A percentile compares a stretch with the other conserved stretches of the same genome.
Evolutionary conservation across 805 yeast species (phyloP).

Genomic region (Ogataea paraovalis): DNA sequence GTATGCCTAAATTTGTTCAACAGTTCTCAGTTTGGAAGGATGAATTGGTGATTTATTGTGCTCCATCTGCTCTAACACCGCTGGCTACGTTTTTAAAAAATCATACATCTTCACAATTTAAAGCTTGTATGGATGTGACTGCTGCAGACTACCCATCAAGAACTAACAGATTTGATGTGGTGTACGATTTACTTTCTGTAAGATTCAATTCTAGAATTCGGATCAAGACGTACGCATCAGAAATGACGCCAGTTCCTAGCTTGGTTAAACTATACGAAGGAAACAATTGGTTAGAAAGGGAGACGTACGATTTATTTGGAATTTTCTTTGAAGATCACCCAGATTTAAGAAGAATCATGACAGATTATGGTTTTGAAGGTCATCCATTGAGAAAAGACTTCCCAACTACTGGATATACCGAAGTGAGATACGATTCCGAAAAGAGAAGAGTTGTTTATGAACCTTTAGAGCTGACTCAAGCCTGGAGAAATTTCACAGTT

Average conservation of each 20-base stretch:
- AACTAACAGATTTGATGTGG: slow-evolving; percentile 81
- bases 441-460: slow-evolving; percentile 86
- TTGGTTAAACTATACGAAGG: slow-evolving; percentile 70
- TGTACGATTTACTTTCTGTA: slow-evolving; percentile 74
- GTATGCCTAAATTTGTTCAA: slow-evolving; percentile 78
- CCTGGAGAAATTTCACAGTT: slow-evolving; percentile 85
- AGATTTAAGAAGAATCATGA: slow-evolving; percentile 82
- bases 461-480: slow-evolving; percentile 88
- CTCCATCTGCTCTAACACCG: slow-evolving; percentile 74
- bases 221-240: slow-evolving; percentile 85
- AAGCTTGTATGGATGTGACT: slow-evolving; percentile 73
- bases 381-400: slow-evolving; percentile 89
- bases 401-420: slow-evolving; percentile 91
- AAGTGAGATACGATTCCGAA: slow-evolving; percentile 86
- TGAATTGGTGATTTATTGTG: slow-evolving; percentile 70
- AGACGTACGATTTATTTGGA: slow-evolving; percentile 83
- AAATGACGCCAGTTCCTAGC: slow-evolving; percentile 77
- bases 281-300: slow-evolving; percentile 89
- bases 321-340: slow-evolving; percentile 87
- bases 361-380: slow-evolving; percentile 91
- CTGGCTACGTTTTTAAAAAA: slow-evolving; percentile 64
- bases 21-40: slow-evolving; percentile 89
- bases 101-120: slow-evolving; percentile 80
- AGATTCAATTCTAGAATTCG: slow-evolving; percentile 84
- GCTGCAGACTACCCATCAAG: slow-evolving; percentile 86